These are phyloP conservation scores for Suhomyces pyralidae DNA, from an alignment of 805 yeast species.

Conservation along the genomic window DNA sequence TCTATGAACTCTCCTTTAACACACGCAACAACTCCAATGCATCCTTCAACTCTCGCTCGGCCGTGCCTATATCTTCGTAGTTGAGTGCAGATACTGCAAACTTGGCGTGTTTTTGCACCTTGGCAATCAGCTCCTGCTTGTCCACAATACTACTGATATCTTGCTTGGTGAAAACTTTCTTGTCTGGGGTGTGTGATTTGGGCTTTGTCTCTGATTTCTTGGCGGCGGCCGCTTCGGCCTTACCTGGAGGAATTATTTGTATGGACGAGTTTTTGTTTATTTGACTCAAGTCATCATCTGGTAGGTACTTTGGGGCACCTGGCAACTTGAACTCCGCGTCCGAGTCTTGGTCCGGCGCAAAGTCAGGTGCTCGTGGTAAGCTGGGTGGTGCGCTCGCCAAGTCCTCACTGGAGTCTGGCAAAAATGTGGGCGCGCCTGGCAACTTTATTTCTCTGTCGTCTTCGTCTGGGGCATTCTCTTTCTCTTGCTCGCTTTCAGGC, in stretches of 20 bases:
- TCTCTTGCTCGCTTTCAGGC: not conserved
- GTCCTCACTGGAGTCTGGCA: not conserved
- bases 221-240: not conserved
- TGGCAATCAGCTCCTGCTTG: conserved; percentile 52
- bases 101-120: conserved; percentile 67
- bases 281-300: conserved; percentile 35
- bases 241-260: conserved; percentile 29
- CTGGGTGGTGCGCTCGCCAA: conserved; percentile 1
- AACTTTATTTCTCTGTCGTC: conserved; percentile 6
- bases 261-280: conserved; percentile 39
- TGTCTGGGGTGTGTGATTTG: not conserved
- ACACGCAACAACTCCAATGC: conserved; percentile 48
- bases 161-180: conserved; percentile 18
- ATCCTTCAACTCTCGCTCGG: conserved; percentile 54
- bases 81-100: conserved; percentile 78
- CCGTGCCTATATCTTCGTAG: conserved; percentile 71
- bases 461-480: not conserved
- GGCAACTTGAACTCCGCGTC: conserved; percentile 28
- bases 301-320: conserved; percentile 42
- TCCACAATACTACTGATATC: conserved; percentile 51
- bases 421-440: conserved; percentile 19
- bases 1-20: conserved; percentile 2
- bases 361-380: conserved; percentile 40
- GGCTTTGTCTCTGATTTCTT: not conserved
- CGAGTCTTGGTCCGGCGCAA: conserved; percentile 23